These are phyloP conservation scores for Rhodotorula kratochvilovae DNA, from an alignment of 768 basidiomycete genomes.

Conservation along the genomic window DNA sequence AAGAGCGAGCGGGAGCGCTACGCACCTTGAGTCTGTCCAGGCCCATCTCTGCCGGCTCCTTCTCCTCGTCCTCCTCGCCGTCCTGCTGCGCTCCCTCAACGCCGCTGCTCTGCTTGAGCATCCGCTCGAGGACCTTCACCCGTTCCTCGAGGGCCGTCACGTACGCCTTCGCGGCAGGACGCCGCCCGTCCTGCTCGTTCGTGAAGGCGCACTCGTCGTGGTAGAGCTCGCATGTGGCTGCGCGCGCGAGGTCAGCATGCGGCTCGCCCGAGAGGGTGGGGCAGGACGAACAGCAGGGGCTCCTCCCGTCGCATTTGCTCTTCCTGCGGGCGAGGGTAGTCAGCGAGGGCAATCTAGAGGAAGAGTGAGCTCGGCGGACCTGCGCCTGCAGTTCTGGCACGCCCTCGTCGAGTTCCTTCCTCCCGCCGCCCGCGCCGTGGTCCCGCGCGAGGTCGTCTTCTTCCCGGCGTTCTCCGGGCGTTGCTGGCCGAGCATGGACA, in stretches of 20 bases:
- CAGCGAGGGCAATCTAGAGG: not conserved
- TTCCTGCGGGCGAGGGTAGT: not conserved
- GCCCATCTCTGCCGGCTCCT: not conserved
- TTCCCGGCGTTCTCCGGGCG: not conserved
- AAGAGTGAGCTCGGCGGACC: not conserved
- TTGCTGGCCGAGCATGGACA: conserved; percentile 4
- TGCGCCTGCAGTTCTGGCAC: not conserved
- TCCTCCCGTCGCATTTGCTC: conserved; percentile 14
- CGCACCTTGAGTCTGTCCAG: conserved; percentile 17
- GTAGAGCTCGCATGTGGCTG: conserved; percentile 23
- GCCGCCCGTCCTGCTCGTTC: not conserved
- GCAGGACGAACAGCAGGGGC: not conserved
- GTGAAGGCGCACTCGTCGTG: conserved; percentile 6
- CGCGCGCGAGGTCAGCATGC: not conserved
- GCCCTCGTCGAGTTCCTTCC: not conserved
- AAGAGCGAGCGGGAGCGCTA: no score
- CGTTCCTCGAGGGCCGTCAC: conserved; percentile 16
- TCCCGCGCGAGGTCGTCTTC: not conserved
- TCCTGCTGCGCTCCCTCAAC: not conserved
- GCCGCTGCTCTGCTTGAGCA: not conserved
- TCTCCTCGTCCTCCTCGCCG: not conserved
- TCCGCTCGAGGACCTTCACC: conserved; percentile 15
- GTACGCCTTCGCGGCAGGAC: not conserved
- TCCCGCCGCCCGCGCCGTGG: not conserved
- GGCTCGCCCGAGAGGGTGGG: not conserved